These are phyloP conservation scores for Candida xyloterini DNA, from an alignment of 805 yeast genomes.

Conservation along the genomic window DNA sequence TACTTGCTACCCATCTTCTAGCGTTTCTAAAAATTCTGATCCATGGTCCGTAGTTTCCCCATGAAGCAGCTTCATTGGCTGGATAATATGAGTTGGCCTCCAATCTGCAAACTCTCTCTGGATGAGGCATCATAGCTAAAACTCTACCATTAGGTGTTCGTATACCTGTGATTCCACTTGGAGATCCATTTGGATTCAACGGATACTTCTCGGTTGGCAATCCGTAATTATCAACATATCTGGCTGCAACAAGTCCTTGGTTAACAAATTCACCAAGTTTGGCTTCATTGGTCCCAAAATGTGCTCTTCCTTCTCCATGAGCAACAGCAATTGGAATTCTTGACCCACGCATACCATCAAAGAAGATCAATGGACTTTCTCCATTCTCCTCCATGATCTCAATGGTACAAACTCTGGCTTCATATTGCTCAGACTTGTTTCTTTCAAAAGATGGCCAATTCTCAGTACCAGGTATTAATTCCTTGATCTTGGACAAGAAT, in stretches of 20 bases:
- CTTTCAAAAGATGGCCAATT: slow-evolving; percentile 95
- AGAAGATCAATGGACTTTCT: slow-evolving; percentile 60
- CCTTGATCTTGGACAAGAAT: slow-evolving; percentile 82
- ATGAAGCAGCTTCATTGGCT: slow-evolving; percentile 47
- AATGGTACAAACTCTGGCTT: slow-evolving; percentile 89
- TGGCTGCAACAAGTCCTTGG: slow-evolving; percentile 59
- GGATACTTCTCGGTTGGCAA: slow-evolving; percentile 80
- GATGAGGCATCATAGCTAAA: slow-evolving; percentile 98
- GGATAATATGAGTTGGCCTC: slow-evolving; percentile 94
- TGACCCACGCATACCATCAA: slow-evolving; percentile 90
- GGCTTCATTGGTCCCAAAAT: slow-evolving; percentile 47
- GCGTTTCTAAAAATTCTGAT: slow-evolving; percentile 88
- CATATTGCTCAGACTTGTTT: slow-evolving; percentile 90
- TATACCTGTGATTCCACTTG: slow-evolving; percentile 90
- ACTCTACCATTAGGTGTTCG: slow-evolving; percentile 91
- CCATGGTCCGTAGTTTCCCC: slow-evolving; percentile 95
- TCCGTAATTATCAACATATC: slow-evolving; percentile 91
- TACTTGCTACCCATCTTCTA: slow-evolving; percentile 76
- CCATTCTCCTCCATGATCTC: slow-evolving; percentile 60
- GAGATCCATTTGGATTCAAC: slow-evolving; percentile 94
- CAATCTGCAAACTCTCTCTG: slow-evolving; percentile 87
- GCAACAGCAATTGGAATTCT: slow-evolving; percentile 95
- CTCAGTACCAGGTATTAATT: slow-evolving; percentile 88
- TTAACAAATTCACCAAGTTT: slow-evolving; percentile 48
- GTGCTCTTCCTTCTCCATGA: slow-evolving; percentile 96